Conservation (phyloP, 176 grass and related monocot genomes). For the Triticum turgidum region DNA sequence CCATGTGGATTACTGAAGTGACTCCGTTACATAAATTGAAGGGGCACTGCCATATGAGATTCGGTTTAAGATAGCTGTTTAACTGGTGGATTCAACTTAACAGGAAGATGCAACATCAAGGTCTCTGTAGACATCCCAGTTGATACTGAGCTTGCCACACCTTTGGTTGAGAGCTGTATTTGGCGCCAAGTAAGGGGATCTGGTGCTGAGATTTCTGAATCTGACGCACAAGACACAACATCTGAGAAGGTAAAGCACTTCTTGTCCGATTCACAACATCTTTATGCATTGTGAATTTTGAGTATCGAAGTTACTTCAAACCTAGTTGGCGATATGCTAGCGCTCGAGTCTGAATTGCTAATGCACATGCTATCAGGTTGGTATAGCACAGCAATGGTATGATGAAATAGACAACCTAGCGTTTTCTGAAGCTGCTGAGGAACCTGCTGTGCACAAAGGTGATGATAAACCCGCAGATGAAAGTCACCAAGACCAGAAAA, state of each 20-base stretch:
- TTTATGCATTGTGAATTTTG: background rate
- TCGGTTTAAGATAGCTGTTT: conserved; percentile 4
- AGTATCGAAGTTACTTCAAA: background rate
- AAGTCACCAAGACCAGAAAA: conserved; percentile 52
- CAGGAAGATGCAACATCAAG: conserved; percentile 79
- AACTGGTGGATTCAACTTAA: conserved; percentile 19
- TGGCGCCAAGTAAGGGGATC: conserved; percentile 84
- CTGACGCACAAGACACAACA: conserved; percentile 23
- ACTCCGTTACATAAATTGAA: background rate
- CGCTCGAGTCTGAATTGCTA: background rate
- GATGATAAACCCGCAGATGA: conserved; percentile 29
- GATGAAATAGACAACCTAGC: conserved; percentile 96
- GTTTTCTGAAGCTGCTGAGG: conserved; percentile 55
- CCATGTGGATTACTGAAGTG: background rate
- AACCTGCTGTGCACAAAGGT: conserved; percentile 21
- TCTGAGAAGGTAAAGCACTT: conserved; percentile 55
- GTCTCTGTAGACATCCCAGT: conserved; percentile 64
- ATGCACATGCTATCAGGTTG: conserved; percentile 47
- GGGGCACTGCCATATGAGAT: background rate
- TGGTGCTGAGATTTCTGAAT: conserved; percentile 59
- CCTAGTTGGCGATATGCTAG: background rate
- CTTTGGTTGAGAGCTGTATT: conserved; percentile 63
- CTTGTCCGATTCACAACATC: background rate
- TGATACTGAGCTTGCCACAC: conserved; percentile 63
- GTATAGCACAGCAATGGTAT: conserved; percentile 86